Base-by-base conservation (phyloP, 371 early-diverging fungal genomes). In the Apophysomyces trapeziformis region DNA sequence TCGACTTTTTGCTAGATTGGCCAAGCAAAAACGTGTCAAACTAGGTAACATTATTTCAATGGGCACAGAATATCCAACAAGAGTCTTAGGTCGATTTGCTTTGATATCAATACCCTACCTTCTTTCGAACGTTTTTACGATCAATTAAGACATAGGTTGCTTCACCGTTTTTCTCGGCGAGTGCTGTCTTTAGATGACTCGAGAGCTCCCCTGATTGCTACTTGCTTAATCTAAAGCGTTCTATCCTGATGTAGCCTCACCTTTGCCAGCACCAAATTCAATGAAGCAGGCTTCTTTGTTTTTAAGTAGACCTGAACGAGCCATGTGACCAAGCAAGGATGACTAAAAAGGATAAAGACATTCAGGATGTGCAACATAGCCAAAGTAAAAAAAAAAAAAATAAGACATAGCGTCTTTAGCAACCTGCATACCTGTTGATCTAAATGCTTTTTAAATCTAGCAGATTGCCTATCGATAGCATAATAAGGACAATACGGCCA, bases 261-360 rank as follows among this genome's bases (percentile, higher is more conserved):
- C 92, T 75, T 87, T 90, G 7, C 95, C 95, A 32, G 92, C 89
- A 14, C 95, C 95, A 79, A 95, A 94, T 73, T 96, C 95, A 38
- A 90, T 77, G 75, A 88, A 93, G 36, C 85, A 85, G 9, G 84
- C 72, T 0, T 72, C 72, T 38, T 83, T 81, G 39, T 89, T 80
- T 4, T 72, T 65, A 60, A 94, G 70, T 80, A 93, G 84, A 0
- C 83, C 79, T 26, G 76, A 73, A 12, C 78, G 70, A 13, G 83
- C 80, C 85, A 96, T 81, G 60, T 95, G 93, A 5, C 93, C 94
- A 5, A 95, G 56, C 5, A 96, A 75, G 5, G 96, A 96, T 11
- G 93, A 88, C 69, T 87, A 21, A 26, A 9, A 18, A 4, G 21
- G 1, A 26, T 32, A 0, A 50, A 11, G 5, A 21, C 21, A 4